Base-by-base conservation (phyloP, 2,329 filamentous ascomycete genomes). In the Aspergillus vadensis region DNA sequence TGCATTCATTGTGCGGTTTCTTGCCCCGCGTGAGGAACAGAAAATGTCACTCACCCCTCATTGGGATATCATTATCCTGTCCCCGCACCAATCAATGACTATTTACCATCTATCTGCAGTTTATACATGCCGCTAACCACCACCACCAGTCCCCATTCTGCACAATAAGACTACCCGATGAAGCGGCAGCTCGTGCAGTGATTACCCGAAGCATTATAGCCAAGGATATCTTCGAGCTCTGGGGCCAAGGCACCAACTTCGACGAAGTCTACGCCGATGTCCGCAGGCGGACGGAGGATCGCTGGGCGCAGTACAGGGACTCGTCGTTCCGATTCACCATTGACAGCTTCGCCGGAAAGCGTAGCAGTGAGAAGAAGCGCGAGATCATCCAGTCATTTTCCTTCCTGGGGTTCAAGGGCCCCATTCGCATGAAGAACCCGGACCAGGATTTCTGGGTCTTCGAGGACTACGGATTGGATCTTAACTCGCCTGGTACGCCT, bases 211-310 rank as follows among this genome's bases (percentile, higher is more conserved):
- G 91, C 50, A 90, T 98, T 66, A 83, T 98, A 53, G 86, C 87
- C 23, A 91, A 92, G 77, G 88, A 86, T 49, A 90, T 98, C 66
- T 91, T 95, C 79, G 92, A 96, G 73, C 85, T 97, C 64, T 98
- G 95, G 94, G 94, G 90, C 17, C 79, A 81, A 38, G 93, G 90
- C 14, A 70, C 79, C 10, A 87, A 82, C 49, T 88, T 96, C 69
- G 79, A 86, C 2, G 80, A 84, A 48, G 82, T 97, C 2, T 91
- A 96, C 71, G 77, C 80, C 49, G 83, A 86, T 57, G 82, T 96
- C 59, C 83, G 81, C 63, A 71, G 72, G 7, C 79, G 80, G 41
- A 90, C 90, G 0, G 69, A 82, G 3, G 79, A 86, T 57, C 80
- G 87, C 60, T 97, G 92, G 92, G 68, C 80, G 0, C 68, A 78